Base-by-base conservation (phyloP, 331 rosid species). In the Erythrophleum ivorense region DNA sequence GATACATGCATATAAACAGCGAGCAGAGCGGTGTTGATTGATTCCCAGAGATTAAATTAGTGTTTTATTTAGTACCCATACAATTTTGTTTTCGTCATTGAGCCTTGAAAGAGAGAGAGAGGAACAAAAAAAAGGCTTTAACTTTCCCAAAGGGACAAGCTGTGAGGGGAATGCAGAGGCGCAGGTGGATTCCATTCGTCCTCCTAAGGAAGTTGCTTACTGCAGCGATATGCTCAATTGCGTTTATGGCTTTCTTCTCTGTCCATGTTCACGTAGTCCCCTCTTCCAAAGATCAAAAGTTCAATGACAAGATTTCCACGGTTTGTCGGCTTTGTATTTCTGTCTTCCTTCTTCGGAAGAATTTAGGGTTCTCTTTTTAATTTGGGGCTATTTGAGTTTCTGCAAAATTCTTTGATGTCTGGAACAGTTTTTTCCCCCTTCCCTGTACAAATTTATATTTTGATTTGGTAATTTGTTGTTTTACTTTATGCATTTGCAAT, bases 251-350 rank as follows among this genome's bases (percentile, higher is more conserved):
- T 46, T 77, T 95, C 59, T 81, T 93, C 88, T 90, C 94, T 41
- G 88, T 84, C 52, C 97, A 88, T 48, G 84, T 91, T 5, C 90
- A 89, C 43, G 81, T 86, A 9, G 88, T 93, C 57, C 88, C 96
- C 82, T 84, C 97, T 3, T 86, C 91, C 49, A 78, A 76, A 84
- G 82, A 83, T 81, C 78, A 88, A 33, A 81, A 80, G 78, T 88
- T 91, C 91, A 87, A 87, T 87, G 92, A 90, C 86, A 90, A 87
- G 85, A 88, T 92, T 50, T 86, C 89, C 63, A 81, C 92, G 99
- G 99, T 95, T 57, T 58, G 73, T 62, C 3, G 70, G 5, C 11
- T 66, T 14, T 59, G 36, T 59, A 9, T 58, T 10, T 73, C 36
- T 71, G 8, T 36, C 3, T 40, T 76, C 43, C 41, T 53, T 16